Percentiles rank a stretch among this genome's conserved stretches.
phyloP scores from a whole-genome alignment of 2,329 filamentous ascomycete species.

The Didymella glomerata region DNA sequence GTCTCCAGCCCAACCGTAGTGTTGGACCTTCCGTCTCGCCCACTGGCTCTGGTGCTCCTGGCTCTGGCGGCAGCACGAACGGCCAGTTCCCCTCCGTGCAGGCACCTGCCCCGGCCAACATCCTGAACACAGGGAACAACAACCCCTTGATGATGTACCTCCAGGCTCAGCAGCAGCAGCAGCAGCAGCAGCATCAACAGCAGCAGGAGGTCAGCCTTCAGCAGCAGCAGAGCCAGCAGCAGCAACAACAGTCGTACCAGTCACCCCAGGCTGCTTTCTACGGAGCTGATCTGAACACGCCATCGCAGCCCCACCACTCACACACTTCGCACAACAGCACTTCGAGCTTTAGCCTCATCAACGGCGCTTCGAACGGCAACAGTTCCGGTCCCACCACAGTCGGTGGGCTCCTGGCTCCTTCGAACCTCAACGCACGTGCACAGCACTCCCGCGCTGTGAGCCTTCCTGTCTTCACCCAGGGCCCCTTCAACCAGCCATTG shows the following conservation, averaged over 20 bases:
- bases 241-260: slow-evolving; percentile 61
- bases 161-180: slow-evolving; percentile 67
- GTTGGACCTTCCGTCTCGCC: slow-evolving; percentile 67
- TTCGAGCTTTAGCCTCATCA: slow-evolving; percentile 60
- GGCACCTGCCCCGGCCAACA: slow-evolving; percentile 71
- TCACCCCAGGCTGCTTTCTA: slow-evolving; percentile 85
- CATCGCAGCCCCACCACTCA: slow-evolving; percentile 68
- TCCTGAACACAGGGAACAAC: slow-evolving; percentile 80
- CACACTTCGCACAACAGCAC: slow-evolving; percentile 64
- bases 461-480: slow-evolving; percentile 75
- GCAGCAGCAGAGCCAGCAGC: slow-evolving; percentile 35
- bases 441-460: slow-evolving; percentile 85
- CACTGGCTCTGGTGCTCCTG: slow-evolving; percentile 65
- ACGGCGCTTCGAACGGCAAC: slow-evolving; percentile 49
- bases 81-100: slow-evolving; percentile 68
- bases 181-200: slow-evolving; percentile 52
- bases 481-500: slow-evolving; percentile 59
- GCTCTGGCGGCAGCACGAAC: slow-evolving; percentile 62
- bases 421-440: slow-evolving; percentile 65
- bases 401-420: slow-evolving; percentile 78
- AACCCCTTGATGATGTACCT: slow-evolving; percentile 95
- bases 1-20: slow-evolving; percentile 63
- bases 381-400: slow-evolving; percentile 71
- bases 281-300: slow-evolving; percentile 69
- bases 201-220: slow-evolving; percentile 32